These are phyloP conservation scores for Penicillium concentricum DNA, from an alignment of 2,329 filamentous ascomycete species.

Conservation along the genomic window DNA sequence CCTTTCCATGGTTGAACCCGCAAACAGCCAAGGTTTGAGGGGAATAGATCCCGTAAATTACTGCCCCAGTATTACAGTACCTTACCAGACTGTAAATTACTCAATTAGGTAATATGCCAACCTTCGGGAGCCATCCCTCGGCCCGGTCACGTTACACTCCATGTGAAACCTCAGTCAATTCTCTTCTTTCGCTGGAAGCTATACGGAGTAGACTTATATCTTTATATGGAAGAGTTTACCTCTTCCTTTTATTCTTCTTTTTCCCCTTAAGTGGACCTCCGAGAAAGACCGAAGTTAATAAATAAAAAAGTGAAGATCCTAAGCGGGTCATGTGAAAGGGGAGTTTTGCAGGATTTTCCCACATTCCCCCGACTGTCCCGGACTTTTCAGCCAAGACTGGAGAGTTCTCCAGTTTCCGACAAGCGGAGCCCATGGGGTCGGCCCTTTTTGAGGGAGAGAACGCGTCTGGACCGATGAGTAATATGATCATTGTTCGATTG, in stretches of 20 bases:
- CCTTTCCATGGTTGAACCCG: background rate
- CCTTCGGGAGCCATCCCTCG: constrained; percentile 3
- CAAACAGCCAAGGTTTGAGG: constrained; percentile 1
- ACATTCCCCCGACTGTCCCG: constrained; percentile 10
- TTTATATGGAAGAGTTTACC: no score
- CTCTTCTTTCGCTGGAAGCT: no score
- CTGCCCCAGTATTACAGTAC: constrained; percentile 1
- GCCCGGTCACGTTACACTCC: constrained; percentile 20
- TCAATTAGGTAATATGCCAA: background rate
- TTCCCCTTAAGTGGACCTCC: background rate
- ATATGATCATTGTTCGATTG: no score
- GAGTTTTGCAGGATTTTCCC: constrained; percentile 4
- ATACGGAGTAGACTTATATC: no score
- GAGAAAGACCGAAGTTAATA: background rate
- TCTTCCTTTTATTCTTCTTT: background rate
- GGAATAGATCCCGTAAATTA: constrained; percentile 1
- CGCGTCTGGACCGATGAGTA: constrained; percentile 1
- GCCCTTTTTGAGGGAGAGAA: background rate
- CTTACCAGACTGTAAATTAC: background rate
- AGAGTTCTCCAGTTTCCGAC: constrained; percentile 4
- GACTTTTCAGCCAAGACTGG: constrained; percentile 1
- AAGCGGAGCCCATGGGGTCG: constrained; percentile 3
- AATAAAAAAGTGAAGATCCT: constrained; percentile 4
- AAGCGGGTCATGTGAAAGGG: background rate
- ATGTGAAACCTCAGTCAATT: no score